Conservation (phyloP, 345 rosid genomes). For the Populus euphratica region DNA sequence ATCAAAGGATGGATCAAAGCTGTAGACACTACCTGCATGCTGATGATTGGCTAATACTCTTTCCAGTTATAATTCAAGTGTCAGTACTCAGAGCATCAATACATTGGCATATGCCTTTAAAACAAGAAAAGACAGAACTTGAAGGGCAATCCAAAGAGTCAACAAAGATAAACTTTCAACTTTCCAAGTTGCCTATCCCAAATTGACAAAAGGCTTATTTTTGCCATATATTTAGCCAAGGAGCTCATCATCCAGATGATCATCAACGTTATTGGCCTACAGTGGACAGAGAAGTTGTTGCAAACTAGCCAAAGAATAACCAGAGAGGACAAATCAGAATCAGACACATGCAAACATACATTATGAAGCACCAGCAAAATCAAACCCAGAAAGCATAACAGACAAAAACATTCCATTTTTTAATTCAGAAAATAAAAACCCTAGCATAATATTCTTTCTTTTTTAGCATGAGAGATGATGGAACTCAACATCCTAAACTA, state of each 20-base stretch:
- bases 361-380: not conserved
- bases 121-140: no score
- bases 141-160: no score
- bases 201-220: no score
- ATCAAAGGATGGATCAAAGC: not conserved
- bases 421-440: not conserved
- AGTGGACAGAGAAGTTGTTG: not conserved
- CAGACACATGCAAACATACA: not conserved
- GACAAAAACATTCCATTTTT: not conserved
- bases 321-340: not conserved
- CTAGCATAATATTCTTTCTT: not conserved
- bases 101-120: not conserved
- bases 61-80: not conserved
- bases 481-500: not conserved
- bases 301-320: not conserved
- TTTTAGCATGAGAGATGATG: constrained; percentile 3
- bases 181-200: no score
- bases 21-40: not conserved
- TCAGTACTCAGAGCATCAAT: not conserved
- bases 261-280: not conserved
- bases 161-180: no score
- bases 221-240: not conserved
- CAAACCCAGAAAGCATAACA: not conserved
- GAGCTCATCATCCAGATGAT: not conserved
- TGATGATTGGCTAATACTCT: not conserved